Conservation (phyloP, 805 yeast genomes). For the Komagataella populi region DNA sequence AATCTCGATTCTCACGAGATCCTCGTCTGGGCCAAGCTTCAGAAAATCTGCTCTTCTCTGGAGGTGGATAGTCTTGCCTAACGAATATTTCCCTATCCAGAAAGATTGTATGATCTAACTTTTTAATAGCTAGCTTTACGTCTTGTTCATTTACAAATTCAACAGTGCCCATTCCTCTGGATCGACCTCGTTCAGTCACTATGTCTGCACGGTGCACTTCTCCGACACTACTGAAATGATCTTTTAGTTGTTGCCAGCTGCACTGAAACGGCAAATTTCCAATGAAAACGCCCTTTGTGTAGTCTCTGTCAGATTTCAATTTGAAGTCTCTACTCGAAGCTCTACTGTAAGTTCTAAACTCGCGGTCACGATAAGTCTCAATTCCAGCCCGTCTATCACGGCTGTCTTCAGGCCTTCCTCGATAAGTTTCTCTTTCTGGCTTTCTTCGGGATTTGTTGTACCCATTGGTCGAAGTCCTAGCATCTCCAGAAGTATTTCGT, state of each 20-base stretch:
- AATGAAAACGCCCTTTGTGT: constrained; percentile 54
- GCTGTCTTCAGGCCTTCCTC: constrained; percentile 20
- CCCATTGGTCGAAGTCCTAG: neutral
- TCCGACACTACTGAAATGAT: constrained; percentile 45
- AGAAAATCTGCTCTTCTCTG: constrained; percentile 22
- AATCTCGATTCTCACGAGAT: constrained; percentile 5
- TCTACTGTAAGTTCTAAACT: constrained; percentile 10
- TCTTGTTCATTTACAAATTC: constrained; percentile 57
- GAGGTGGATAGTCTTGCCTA: constrained; percentile 85
- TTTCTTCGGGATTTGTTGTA: neutral
- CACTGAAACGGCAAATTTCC: constrained; percentile 62
- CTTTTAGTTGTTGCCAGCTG: constrained; percentile 45
- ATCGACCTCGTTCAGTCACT: constrained; percentile 62
- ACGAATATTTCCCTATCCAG: constrained; percentile 75
- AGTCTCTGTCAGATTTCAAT: constrained; percentile 26
- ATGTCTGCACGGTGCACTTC: constrained; percentile 73
- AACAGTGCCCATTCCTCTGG: constrained; percentile 86
- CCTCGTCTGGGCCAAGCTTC: constrained; percentile 1
- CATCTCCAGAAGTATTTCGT: neutral
- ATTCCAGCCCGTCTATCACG: constrained; percentile 10
- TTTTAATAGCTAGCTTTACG: constrained; percentile 58
- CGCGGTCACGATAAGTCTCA: constrained; percentile 10
- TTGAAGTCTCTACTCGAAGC: constrained; percentile 12
- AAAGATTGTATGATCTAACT: constrained; percentile 50
- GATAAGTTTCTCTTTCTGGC: constrained; percentile 1